Percentiles rank a stretch among this genome's conserved stretches.
These are phyloP conservation scores for Piper longum DNA, from an alignment of 164 flowering plant species.

Conservation along the genomic window DNA sequence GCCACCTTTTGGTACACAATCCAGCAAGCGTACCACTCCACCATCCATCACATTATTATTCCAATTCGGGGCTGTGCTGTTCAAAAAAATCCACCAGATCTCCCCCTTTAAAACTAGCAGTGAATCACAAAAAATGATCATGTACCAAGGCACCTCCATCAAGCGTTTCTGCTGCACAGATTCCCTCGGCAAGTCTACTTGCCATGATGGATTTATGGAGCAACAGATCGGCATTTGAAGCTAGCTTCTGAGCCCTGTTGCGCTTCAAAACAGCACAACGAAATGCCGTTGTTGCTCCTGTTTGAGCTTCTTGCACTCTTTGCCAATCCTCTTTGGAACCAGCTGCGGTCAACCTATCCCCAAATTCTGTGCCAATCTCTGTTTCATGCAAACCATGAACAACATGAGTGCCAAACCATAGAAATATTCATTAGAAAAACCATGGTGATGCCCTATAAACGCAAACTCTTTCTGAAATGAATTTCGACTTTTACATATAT, in stretches of 20 bases:
- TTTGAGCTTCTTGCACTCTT: constrained; percentile 39
- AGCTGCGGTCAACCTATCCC: not conserved
- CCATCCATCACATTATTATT: not conserved
- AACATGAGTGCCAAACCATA: not conserved
- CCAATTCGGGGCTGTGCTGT: not conserved
- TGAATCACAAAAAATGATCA: not conserved
- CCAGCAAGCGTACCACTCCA: not conserved
- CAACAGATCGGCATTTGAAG: constrained; percentile 61
- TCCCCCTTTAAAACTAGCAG: not conserved
- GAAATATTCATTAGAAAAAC: no score
- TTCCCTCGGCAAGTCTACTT: constrained; percentile 48
- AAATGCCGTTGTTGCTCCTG: constrained; percentile 19
- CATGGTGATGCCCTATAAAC: no score
- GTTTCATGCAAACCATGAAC: not conserved
- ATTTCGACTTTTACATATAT: no score
- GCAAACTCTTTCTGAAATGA: no score
- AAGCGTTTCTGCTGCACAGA: constrained; percentile 13
- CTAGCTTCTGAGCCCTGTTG: constrained; percentile 47
- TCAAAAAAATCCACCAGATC: not conserved
- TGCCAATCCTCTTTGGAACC: constrained; percentile 7
- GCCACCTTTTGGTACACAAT: not conserved
- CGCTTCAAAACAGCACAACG: constrained; percentile 43
- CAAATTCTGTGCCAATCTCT: not conserved
- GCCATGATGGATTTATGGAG: constrained; percentile 57
- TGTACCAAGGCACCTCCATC: constrained; percentile 9